Conservation (phyloP, 331 rosid species). For the Cydonia oblonga region DNA sequence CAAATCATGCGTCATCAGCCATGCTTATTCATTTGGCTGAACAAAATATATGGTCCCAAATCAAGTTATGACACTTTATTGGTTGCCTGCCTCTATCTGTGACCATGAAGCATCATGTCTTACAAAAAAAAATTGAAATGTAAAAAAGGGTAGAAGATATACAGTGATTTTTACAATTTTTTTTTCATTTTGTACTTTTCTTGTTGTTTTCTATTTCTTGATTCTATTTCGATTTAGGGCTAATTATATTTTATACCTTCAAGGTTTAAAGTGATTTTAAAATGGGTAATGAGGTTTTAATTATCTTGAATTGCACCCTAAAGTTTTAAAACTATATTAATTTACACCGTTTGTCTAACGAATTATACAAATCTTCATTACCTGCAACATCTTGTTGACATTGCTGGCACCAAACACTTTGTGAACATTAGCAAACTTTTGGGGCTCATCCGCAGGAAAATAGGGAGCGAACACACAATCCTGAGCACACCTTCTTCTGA, state of each 20-base stretch:
- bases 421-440: conserved; percentile 77
- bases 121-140: neutral
- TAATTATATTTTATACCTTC: too few relatives aligned
- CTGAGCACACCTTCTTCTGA: conserved; percentile 59
- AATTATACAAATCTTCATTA: too few relatives aligned
- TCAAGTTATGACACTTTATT: neutral
- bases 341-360: too few relatives aligned
- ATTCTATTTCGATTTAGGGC: neutral
- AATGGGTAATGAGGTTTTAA: too few relatives aligned
- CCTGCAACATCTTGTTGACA: conserved; percentile 94
- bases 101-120: neutral
- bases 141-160: neutral
- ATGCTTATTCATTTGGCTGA: neutral
- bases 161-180: neutral
- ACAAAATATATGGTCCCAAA: conserved; percentile 2
- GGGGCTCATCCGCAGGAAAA: conserved; percentile 78
- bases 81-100: neutral
- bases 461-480: conserved; percentile 81
- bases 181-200: neutral
- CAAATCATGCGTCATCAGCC: neutral
- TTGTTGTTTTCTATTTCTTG: neutral
- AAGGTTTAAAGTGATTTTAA: too few relatives aligned
- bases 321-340: too few relatives aligned
- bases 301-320: too few relatives aligned
- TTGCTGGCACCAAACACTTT: conserved; percentile 85